phyloP scores from a whole-genome alignment of 2,329 filamentous ascomycete species.

The Colletotrichum camelliae region DNA sequence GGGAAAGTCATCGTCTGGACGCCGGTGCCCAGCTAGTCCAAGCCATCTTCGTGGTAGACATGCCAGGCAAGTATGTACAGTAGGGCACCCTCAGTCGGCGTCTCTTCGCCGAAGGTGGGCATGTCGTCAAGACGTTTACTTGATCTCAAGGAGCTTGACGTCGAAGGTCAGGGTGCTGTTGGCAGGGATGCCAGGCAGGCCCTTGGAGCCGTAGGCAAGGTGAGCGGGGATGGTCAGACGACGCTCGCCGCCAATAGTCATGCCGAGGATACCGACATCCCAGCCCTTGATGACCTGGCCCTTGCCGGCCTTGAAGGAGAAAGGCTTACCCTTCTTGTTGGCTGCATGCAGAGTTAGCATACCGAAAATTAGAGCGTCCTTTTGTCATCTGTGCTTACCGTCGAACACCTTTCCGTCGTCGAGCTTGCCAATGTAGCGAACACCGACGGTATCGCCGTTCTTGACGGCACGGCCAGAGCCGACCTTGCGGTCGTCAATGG shows the following conservation, averaged over 20 bases:
- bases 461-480: slow-evolving; percentile 86
- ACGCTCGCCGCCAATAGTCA: slow-evolving; percentile 92
- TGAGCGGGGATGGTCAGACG: slow-evolving; percentile 87
- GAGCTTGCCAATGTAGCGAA: slow-evolving; percentile 98
- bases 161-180: slow-evolving; percentile 96
- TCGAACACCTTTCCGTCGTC: slow-evolving; percentile 95
- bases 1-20: slow-evolving; percentile 13
- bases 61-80: slow-evolving; percentile 13
- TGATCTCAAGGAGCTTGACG: slow-evolving; percentile 83
- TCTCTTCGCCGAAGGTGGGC: slow-evolving; percentile 4
- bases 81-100: slow-evolving; percentile 4
- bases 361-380: slow-evolving; percentile 39
- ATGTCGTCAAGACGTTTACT: slow-evolving; percentile 55
- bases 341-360: slow-evolving; percentile 52
- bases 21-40: background rate
- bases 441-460: slow-evolving; percentile 87
- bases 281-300: slow-evolving; percentile 99
- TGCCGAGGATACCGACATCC: slow-evolving; percentile 93
- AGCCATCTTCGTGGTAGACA: slow-evolving; percentile 4
- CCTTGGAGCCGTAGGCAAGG: slow-evolving; percentile 88
- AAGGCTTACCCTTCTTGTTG: slow-evolving; percentile 99
- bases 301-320: slow-evolving; percentile 91
- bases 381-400: slow-evolving; percentile 67
- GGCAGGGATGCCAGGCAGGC: slow-evolving; percentile 81
- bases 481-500: slow-evolving; percentile 92